Conservation (phyloP, 768 basidiomycete genomes). For the Lenzites betulinus region DNA sequence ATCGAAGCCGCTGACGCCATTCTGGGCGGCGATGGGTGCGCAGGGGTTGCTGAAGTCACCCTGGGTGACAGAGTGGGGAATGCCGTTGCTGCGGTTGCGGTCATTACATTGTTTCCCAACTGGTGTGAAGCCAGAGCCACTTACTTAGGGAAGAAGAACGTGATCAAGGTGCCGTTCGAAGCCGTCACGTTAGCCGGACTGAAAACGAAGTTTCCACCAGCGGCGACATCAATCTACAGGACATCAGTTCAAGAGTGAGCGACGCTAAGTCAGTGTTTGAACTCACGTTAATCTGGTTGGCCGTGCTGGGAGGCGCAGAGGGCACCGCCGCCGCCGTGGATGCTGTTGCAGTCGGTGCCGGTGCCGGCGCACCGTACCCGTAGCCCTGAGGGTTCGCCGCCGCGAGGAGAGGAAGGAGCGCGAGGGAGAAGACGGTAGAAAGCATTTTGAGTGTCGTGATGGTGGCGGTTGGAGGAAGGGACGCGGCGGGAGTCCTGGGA, state of each 20-base stretch:
- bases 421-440: conserved; percentile 27
- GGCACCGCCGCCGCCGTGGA: conserved; percentile 32
- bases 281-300: conserved; percentile 24
- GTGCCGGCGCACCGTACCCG: conserved; percentile 23
- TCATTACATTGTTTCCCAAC: background rate
- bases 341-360: conserved; percentile 31
- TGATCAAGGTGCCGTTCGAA: conserved; percentile 49
- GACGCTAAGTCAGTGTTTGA: no score
- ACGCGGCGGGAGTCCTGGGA: conserved; percentile 5
- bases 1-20: conserved; percentile 45
- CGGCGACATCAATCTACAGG: conserved; percentile 46
- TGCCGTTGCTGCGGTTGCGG: conserved; percentile 1
- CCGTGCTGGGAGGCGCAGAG: conserved; percentile 27
- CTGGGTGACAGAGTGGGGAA: conserved; percentile 37
- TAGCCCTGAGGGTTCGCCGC: conserved; percentile 43
- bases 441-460: conserved; percentile 34
- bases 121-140: background rate
- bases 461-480: background rate
- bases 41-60: conserved; percentile 31
- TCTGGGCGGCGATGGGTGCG: conserved; percentile 45
- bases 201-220: conserved; percentile 42
- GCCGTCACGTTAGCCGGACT: conserved; percentile 50
- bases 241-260: background rate
- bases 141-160: conserved; percentile 55
- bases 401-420: conserved; percentile 34